Evolutionary conservation across 2,329 filamentous ascomycete genomes (phyloP).

Genomic region (Cladosporium sp.): DNA sequence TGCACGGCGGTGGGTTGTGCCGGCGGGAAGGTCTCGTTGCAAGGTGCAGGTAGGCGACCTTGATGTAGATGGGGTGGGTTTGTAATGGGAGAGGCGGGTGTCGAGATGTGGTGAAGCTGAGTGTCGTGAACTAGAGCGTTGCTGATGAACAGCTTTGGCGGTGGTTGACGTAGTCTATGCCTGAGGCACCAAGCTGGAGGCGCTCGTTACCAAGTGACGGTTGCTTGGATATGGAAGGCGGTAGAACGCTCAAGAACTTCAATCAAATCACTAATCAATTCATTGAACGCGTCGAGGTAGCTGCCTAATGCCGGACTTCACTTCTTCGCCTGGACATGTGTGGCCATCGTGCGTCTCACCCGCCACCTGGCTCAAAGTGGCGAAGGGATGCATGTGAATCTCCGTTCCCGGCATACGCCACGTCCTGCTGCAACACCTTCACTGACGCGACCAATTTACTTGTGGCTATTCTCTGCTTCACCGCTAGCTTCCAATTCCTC

Average conservation of each 20-base stretch:
- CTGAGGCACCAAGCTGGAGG: background rate
- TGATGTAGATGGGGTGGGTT: background rate
- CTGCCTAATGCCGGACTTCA: background rate
- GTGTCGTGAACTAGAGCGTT: background rate
- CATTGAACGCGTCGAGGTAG: background rate
- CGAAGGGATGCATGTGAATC: background rate
- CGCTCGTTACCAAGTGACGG: background rate
- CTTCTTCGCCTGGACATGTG: constrained; percentile 5
- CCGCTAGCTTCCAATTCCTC: background rate
- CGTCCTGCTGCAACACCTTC: background rate
- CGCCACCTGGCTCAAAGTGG: background rate
- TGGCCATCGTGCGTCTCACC: background rate
- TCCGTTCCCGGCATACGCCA: constrained; percentile 1
- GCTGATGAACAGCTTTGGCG: constrained; percentile 1
- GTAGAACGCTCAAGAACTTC: constrained; percentile 1
- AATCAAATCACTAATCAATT: constrained; percentile 1
- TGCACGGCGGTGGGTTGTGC: background rate
- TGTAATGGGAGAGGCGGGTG: constrained; percentile 1
- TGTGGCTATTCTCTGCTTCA: background rate
- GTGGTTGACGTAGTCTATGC: background rate
- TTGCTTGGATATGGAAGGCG: background rate
- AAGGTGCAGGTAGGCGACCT: constrained; percentile 1
- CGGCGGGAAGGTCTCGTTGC: background rate
- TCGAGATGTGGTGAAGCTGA: background rate
- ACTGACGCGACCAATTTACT: background rate